phyloP scores from a whole-genome alignment of 1,284 basidiomycete genomes.

The Irpex sp. region DNA sequence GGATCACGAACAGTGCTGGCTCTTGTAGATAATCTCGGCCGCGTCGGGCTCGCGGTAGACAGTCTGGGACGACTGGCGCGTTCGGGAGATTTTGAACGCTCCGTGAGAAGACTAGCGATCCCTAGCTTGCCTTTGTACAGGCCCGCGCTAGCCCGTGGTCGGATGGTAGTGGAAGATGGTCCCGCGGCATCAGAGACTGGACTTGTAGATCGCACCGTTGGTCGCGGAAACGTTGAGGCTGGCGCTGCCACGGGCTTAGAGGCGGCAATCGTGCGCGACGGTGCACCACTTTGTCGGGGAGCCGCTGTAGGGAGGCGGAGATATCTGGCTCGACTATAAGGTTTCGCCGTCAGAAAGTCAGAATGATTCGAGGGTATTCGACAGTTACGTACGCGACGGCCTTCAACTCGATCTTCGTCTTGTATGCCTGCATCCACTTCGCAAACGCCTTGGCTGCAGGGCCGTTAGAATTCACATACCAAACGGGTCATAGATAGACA shows the following conservation, averaged over 20 bases:
- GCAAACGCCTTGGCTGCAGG: conserved; percentile 49
- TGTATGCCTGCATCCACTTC: conserved; percentile 61
- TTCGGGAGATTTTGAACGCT: conserved; percentile 26
- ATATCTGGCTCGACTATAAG: conserved; percentile 54
- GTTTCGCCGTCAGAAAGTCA: conserved; percentile 10
- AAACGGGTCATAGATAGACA: neutral
- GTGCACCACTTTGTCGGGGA: conserved; percentile 17
- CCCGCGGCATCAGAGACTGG: conserved; percentile 22
- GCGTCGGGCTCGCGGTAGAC: conserved; percentile 11
- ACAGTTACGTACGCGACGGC: conserved; percentile 66
- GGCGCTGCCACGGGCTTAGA: conserved; percentile 10
- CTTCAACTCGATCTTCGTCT: conserved; percentile 66
- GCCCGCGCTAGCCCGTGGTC: conserved; percentile 19
- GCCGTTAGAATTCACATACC: conserved; percentile 13
- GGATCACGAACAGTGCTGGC: conserved; percentile 22
- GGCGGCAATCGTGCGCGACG: conserved; percentile 8
- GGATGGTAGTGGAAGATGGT: conserved; percentile 17
- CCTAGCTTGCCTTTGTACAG: conserved; percentile 18
- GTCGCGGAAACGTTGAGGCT: conserved; percentile 25
- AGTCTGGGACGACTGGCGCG: conserved; percentile 21
- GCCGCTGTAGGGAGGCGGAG: conserved; percentile 56
- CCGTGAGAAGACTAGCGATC: conserved; percentile 34
- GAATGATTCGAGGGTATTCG: neutral
- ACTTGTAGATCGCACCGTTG: conserved; percentile 19
- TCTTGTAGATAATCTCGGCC: conserved; percentile 20